phyloP scores from a whole-genome alignment of 495 filamentous ascomycete species.

The Haplographium delicatum region DNA sequence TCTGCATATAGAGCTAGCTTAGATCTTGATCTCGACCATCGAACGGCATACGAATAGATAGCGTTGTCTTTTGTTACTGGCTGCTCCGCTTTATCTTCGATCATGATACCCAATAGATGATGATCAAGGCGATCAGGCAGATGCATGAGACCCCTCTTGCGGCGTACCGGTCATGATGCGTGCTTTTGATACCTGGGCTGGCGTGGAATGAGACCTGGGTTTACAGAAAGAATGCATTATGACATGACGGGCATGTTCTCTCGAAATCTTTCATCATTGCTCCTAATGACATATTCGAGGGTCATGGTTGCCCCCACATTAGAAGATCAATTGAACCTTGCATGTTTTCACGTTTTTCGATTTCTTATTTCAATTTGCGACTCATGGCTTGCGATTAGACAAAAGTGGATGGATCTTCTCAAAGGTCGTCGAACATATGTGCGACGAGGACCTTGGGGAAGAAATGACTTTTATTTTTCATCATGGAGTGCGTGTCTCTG shows the following conservation, averaged over 20 bases:
- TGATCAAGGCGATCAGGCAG: conserved; percentile 36
- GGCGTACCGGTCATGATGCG: conserved; percentile 28
- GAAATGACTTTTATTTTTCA: conserved; percentile 20
- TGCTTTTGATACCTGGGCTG: conserved; percentile 21
- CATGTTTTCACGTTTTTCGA: conserved; percentile 30
- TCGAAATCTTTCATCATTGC: conserved; percentile 31
- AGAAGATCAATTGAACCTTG: conserved; percentile 29
- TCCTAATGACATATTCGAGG: conserved; percentile 13
- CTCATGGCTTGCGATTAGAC: conserved; percentile 40
- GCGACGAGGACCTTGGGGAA: neutral
- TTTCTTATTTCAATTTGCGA: conserved; percentile 29
- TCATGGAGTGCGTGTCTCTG: conserved; percentile 14
- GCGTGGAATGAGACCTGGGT: conserved; percentile 19
- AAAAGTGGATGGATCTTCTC: conserved; percentile 44
- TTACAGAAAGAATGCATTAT: conserved; percentile 35
- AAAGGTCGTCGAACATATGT: neutral
- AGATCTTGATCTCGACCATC: conserved; percentile 22
- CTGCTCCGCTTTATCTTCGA: conserved; percentile 32
- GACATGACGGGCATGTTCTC: conserved; percentile 37
- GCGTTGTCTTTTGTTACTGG: conserved; percentile 61
- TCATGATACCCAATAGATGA: conserved; percentile 54
- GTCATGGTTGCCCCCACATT: conserved; percentile 26
- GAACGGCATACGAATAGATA: conserved; percentile 68
- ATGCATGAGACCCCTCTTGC: conserved; percentile 32
- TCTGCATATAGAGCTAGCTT: conserved; percentile 18